A percentile compares a stretch with the other conserved stretches of the same genome.
Evolutionary conservation across 306 rosid species (phyloP).

Genomic region (Myrica gale): DNA sequence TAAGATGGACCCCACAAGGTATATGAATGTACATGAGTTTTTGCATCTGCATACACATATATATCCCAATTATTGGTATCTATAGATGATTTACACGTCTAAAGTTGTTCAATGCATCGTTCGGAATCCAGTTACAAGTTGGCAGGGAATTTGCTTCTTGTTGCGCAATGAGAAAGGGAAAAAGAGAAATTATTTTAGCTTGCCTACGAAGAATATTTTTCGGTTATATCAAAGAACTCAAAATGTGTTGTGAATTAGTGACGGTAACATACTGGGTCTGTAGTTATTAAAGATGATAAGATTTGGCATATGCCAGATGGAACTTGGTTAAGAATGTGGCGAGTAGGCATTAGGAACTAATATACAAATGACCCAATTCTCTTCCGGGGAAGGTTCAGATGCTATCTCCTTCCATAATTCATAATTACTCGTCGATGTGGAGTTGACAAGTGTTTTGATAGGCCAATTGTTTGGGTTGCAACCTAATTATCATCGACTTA

Average conservation of each 20-base stretch:
- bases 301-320: neutral
- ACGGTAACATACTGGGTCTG: neutral
- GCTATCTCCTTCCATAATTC: neutral
- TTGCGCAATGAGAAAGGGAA: neutral
- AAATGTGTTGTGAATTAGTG: neutral
- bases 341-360: neutral
- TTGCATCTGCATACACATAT: neutral
- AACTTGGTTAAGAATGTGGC: neutral
- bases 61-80: neutral
- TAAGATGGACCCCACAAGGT: conserved; percentile 89
- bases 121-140: neutral
- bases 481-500: conserved; percentile 10
- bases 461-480: conserved; percentile 2
- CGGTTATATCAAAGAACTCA: neutral
- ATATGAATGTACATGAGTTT: neutral
- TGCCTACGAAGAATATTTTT: neutral
- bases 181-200: neutral
- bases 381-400: neutral
- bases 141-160: neutral
- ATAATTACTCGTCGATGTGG: neutral
- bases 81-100: neutral
- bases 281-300: neutral
- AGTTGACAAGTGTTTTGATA: conserved; percentile 17
- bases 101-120: neutral
- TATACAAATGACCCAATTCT: neutral